Evolutionary conservation across 371 early-diverging fungal genomes (phyloP), one percentile per base, ranked within the genome.

Genomic region (Dinochytrium kinnereticum): DNA sequence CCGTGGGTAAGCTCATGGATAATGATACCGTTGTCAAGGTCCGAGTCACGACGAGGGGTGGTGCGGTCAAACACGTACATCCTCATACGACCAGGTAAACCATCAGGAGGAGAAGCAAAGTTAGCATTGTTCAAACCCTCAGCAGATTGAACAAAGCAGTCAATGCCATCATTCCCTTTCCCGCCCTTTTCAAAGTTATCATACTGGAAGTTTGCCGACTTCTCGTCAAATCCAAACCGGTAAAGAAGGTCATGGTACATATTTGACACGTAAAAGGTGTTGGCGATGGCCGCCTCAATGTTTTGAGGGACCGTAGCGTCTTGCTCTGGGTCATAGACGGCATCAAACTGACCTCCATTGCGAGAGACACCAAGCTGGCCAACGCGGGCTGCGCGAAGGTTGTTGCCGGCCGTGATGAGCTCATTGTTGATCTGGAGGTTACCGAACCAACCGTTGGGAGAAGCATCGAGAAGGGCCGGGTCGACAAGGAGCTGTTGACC

Each of bases 61-160:
- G 55, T n/a, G 55, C 5, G 5, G 55, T 44, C 44, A 44, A 7
- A 96, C n/a, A 96, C 87, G 69, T 93, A 95, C 96, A 95, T 95
- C 50, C 96, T 89, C 98, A 97, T 98, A 83, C 91, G 90, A 24
- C 92, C 92, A 67, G 87, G 89, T 44, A 89, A 89, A 69, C 98
- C 98, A 82, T 98, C 98, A 7, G 96, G 96, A 26, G 96, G 96
- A 17, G 97, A 96, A 19, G 95, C 95, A 89, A 98, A 98, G 84
- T 96, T 95, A 75, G 98, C 79, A 76, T 83, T 84, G 76, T 84
- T 83, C 59, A 61, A 55, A 53, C 95, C 97, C 55, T 91, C 91
- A 17, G 94, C 94, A 81, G 95, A 95, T 81, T 98, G 98, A 0
- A 95, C 96, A 78, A 94, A 92, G 40, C 96, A 96, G 76, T 96